Evolutionary conservation across 2,329 filamentous ascomycete genomes (phyloP).

Genomic region (Fusarium neocosmosporiellum): DNA sequence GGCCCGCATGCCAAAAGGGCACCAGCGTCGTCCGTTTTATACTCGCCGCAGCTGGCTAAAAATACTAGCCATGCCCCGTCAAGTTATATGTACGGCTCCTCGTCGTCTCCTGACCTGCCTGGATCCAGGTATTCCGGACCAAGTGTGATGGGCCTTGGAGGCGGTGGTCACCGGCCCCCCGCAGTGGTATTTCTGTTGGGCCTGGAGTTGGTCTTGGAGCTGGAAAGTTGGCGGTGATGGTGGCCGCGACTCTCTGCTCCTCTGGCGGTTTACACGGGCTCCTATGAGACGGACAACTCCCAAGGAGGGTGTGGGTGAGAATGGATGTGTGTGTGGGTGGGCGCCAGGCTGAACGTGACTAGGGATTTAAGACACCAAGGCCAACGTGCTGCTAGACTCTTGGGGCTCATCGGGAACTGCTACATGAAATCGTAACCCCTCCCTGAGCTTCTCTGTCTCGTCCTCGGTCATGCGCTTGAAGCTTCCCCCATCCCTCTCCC

Average conservation of each 20-base stretch:
- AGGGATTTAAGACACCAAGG: constrained; percentile 50
- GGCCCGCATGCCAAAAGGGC: constrained; percentile 23
- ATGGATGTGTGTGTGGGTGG: constrained; percentile 39
- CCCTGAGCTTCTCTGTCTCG: constrained; percentile 23
- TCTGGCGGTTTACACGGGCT: constrained; percentile 22
- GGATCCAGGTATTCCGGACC: constrained; percentile 32
- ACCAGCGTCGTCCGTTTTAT: constrained; percentile 41
- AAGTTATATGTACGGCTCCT: constrained; percentile 43
- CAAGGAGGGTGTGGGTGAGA: constrained; percentile 33
- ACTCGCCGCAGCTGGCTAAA: constrained; percentile 40
- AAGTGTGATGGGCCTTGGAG: constrained; percentile 21
- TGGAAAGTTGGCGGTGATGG: constrained; percentile 34
- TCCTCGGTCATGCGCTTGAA: constrained; percentile 37
- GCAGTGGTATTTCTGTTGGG: constrained; percentile 19
- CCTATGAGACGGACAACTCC: constrained; percentile 26
- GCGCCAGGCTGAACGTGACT: constrained; percentile 51
- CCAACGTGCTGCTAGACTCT: constrained; percentile 40
- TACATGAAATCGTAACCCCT: constrained; percentile 43
- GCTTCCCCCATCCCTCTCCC: constrained; percentile 31
- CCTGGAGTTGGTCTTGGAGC: constrained; percentile 25
- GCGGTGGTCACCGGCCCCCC: constrained; percentile 30
- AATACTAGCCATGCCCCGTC: constrained; percentile 36
- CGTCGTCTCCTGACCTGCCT: constrained; percentile 40
- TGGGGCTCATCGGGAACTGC: constrained; percentile 42
- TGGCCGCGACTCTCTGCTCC: constrained; percentile 23